Base-by-base conservation (phyloP, 257 asterid species). In the Ophiorrhiza pumila region DNA sequence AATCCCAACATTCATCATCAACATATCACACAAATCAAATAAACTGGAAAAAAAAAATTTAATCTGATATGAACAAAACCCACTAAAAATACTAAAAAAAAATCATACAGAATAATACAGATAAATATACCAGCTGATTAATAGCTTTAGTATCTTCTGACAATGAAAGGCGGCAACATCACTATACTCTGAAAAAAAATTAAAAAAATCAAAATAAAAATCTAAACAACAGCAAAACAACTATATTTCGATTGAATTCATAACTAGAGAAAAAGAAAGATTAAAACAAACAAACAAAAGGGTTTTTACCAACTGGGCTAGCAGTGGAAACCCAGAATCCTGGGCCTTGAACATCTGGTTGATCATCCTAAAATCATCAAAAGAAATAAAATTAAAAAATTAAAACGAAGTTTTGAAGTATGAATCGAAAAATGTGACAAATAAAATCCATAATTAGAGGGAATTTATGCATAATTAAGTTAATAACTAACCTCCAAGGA, bases 71-170 rank as follows among this genome's bases (percentile, higher is more conserved):
- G 7, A 46, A 22, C 32, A 18, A 15, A 62, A 37, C 56, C 17
- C 1, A 50, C 20, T 32, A 27, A 13, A 69, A 20, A 2, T 47
- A 27, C 15, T 13, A 45, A 27, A 56, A 55, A 25, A 25, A 57
- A 63, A 34, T n/a, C n/a, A n/a, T n/a, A n/a, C n/a, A 52, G n/a
- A n/a, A 55, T 23, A 25, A 56, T n/a, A 42, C 42, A 23, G 14
- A 75, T 70, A 12, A 74, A 29, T 74, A 66, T 83, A 94, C 98
- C 97, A 92, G 89, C 88, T 95, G 98, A 80, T 95, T 92, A 78
- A 95, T 82, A 71, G 97, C 98, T 85, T 95, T 95, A 10, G 99
- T 90, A 78, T 95, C 99, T 80, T 95, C 98, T 0, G 98, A 85
- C 71, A 92, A 81, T 65, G 99, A 95, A 74, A 95, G 80, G 23